phyloP scores from a whole-genome alignment of 257 asterid genomes.

The Perilla frutescens region DNA sequence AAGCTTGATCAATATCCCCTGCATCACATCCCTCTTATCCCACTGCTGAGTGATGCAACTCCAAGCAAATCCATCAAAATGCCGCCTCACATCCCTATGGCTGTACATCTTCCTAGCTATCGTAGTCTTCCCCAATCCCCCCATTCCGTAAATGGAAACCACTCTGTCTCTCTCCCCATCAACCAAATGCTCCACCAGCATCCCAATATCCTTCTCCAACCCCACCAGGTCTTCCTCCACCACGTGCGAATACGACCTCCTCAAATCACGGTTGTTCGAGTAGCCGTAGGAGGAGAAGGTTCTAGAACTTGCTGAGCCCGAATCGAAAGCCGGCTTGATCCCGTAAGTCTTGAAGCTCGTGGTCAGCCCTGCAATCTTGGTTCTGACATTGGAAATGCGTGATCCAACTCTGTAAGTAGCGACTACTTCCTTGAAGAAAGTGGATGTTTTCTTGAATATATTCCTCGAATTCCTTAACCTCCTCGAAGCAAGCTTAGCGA shows the following conservation, averaged over 20 bases:
- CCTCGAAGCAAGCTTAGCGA: constrained; percentile 27
- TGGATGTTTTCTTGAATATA: constrained; percentile 14
- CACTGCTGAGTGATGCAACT: constrained; percentile 43
- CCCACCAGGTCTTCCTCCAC: constrained; percentile 49
- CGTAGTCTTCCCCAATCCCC: constrained; percentile 52
- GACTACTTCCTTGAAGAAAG: constrained; percentile 23
- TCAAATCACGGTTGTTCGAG: constrained; percentile 27
- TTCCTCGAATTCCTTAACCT: constrained; percentile 17
- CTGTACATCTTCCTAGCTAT: constrained; percentile 47
- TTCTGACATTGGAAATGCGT: constrained; percentile 31
- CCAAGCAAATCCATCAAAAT: constrained; percentile 49
- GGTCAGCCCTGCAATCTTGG: constrained; percentile 32
- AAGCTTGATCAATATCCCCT: constrained; percentile 43
- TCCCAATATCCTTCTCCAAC: constrained; percentile 34
- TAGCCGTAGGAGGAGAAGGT: too few species aligned
- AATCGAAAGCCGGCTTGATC: constrained; percentile 15
- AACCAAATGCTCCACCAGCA: constrained; percentile 35
- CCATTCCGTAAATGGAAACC: constrained; percentile 49
- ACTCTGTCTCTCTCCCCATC: constrained; percentile 31
- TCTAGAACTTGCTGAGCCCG: not conserved
- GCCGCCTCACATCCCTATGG: constrained; percentile 37
- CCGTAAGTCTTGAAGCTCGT: constrained; percentile 37
- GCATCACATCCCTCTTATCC: constrained; percentile 43
- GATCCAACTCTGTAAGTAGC: constrained; percentile 39
- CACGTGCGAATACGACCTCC: constrained; percentile 46